Evolutionary conservation across 75 land plant species (phyloP).

Genomic region (Pinus albicaulis): DNA sequence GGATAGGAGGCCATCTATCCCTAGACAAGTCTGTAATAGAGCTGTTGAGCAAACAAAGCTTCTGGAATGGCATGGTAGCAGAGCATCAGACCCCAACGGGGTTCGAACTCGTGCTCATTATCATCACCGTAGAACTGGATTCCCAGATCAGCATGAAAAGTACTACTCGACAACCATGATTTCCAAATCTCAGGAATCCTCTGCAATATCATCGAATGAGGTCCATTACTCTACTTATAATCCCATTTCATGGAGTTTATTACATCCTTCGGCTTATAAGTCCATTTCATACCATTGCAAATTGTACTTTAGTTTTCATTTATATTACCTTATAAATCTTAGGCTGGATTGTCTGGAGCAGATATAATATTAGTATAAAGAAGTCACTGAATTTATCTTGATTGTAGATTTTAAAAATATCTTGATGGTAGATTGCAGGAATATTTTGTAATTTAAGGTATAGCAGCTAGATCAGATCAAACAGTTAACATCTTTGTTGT

Average conservation of each 20-base stretch:
- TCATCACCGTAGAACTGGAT: neutral
- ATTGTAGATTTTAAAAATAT: too few species aligned
- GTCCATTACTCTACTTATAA: neutral
- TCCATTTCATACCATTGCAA: too few species aligned
- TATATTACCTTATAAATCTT: too few species aligned
- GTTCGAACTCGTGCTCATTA: neutral
- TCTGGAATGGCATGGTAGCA: conserved; percentile 9
- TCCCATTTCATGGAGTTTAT: neutral
- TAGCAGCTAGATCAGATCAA: too few species aligned
- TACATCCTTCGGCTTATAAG: too few species aligned
- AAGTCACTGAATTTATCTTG: too few species aligned
- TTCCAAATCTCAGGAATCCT: neutral
- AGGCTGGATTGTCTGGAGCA: too few species aligned
- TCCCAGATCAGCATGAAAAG: neutral
- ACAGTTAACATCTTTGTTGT: too few species aligned
- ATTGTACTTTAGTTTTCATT: too few species aligned
- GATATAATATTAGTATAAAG: too few species aligned
- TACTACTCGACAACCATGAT: neutral
- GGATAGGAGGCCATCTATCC: conserved; percentile 9
- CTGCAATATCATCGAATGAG: conserved; percentile 5
- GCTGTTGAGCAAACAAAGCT: conserved; percentile 8
- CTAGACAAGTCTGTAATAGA: conserved; percentile 3
- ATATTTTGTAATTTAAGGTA: too few species aligned
- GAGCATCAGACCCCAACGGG: neutral
- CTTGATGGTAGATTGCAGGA: too few species aligned